Conservation (phyloP, 2,329 filamentous ascomycete genomes). For the Tetracladium maxilliforme region DNA sequence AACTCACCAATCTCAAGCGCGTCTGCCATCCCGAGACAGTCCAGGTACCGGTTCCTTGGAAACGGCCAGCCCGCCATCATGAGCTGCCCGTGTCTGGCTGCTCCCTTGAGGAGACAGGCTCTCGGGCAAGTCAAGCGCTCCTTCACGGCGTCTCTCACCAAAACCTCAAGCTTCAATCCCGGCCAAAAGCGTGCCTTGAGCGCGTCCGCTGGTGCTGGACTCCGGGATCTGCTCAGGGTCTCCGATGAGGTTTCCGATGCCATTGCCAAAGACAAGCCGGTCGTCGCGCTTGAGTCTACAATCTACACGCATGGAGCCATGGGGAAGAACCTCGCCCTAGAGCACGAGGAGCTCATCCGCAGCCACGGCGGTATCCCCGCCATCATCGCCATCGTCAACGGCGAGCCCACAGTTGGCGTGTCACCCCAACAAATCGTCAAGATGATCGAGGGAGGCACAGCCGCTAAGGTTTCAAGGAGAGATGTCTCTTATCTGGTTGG, state of each 20-base stretch:
- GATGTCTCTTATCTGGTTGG: conserved; percentile 76
- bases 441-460: conserved; percentile 50
- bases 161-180: too few species aligned
- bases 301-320: conserved; percentile 98
- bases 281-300: conserved; percentile 87
- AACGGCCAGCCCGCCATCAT: too few species aligned
- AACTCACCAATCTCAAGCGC: too few species aligned
- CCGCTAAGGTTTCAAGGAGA: conserved; percentile 77
- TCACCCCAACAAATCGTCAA: conserved; percentile 54
- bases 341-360: conserved; percentile 71
- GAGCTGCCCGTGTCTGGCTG: too few species aligned
- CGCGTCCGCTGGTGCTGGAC: too few species aligned
- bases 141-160: too few species aligned
- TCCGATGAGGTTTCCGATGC: conserved; percentile 76
- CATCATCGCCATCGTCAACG: conserved; percentile 77
- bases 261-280: conserved; percentile 56
- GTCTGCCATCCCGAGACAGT: too few species aligned
- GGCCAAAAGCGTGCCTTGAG: too few species aligned
- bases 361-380: conserved; percentile 73
- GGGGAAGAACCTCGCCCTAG: conserved; percentile 60
- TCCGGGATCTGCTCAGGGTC: conserved; percentile 57
- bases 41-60: too few species aligned
- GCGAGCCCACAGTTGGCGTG: conserved; percentile 70
- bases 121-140: too few species aligned
- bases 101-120: too few species aligned